phyloP scores from a whole-genome alignment of 352 stramenopile genomes.

The Phytophthora kernoviae region DNA sequence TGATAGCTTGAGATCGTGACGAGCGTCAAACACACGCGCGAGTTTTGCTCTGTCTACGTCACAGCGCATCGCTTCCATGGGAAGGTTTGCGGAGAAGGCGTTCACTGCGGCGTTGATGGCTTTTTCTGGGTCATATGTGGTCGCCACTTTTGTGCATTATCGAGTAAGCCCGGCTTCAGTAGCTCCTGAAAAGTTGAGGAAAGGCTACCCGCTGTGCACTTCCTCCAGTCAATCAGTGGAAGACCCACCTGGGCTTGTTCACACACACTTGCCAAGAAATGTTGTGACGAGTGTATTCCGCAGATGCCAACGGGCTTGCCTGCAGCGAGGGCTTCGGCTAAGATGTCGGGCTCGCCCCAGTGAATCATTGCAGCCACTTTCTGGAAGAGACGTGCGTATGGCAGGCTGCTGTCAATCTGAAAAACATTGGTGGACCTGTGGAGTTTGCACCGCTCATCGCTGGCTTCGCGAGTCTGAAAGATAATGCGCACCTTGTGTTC shows the following conservation, averaged over 20 bases:
- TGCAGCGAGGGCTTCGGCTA: constrained; percentile 72
- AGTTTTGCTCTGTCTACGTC: constrained; percentile 41
- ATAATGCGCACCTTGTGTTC: constrained; percentile 43
- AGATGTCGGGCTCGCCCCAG: constrained; percentile 70
- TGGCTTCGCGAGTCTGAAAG: constrained; percentile 50
- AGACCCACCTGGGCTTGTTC: constrained; percentile 67
- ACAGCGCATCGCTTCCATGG: constrained; percentile 83
- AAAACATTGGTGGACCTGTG: constrained; percentile 29
- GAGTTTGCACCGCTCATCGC: constrained; percentile 8
- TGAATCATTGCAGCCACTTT: constrained; percentile 79
- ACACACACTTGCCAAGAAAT: constrained; percentile 81
- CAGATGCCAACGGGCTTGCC: constrained; percentile 86
- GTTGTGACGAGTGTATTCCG: constrained; percentile 88
- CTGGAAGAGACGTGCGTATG: constrained; percentile 82
- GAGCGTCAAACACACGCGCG: constrained; percentile 38
- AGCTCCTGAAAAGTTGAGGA: constrained; percentile 58
- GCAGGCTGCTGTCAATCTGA: constrained; percentile 33
- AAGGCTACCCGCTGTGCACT: constrained; percentile 63
- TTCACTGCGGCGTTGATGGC: constrained; percentile 59
- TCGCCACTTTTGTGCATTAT: constrained; percentile 46
- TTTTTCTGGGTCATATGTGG: constrained; percentile 60
- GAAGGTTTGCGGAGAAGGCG: constrained; percentile 77
- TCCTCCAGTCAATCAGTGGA: constrained; percentile 59
- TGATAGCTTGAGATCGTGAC: constrained; percentile 37
- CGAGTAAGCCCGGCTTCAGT: constrained; percentile 33